phyloP scores from a whole-genome alignment of 108 stramenopile genomes.

The Cyclostephanos invisitatus region DNA sequence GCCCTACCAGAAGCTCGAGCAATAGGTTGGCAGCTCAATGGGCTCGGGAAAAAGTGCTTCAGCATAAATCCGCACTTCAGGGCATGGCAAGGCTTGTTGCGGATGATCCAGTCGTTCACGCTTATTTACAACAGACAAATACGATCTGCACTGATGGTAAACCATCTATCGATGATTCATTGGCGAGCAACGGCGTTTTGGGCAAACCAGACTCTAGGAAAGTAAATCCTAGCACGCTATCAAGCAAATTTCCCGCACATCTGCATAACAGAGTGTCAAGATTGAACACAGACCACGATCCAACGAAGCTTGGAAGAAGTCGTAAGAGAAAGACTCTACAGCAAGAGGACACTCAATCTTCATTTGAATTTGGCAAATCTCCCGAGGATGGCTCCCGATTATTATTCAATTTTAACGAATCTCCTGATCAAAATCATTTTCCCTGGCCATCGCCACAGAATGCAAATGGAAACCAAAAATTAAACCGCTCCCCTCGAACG shows the following conservation, averaged over 20 bases:
- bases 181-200: neutral
- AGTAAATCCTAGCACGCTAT: constrained; percentile 1
- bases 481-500: constrained; percentile 2
- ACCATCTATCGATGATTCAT: neutral
- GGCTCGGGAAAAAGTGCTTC: constrained; percentile 33
- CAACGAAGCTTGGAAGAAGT: constrained; percentile 42
- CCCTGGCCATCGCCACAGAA: neutral
- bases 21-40: constrained; percentile 33
- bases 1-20: constrained; percentile 30
- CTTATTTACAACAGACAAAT: constrained; percentile 28
- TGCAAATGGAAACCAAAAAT: constrained; percentile 6
- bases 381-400: neutral
- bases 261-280: neutral
- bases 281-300: constrained; percentile 19
- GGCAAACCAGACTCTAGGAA: neutral
- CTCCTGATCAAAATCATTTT: constrained; percentile 2
- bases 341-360: constrained; percentile 2
- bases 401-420: constrained; percentile 6
- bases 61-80: constrained; percentile 28
- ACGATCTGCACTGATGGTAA: neutral
- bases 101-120: constrained; percentile 47
- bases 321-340: constrained; percentile 26
- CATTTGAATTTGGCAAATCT: constrained; percentile 4
- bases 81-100: constrained; percentile 45
- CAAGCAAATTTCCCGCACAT: constrained; percentile 3